Evolutionary conservation across 2,329 filamentous ascomycete species (phyloP).

Genomic region (Penicillium sp.): DNA sequence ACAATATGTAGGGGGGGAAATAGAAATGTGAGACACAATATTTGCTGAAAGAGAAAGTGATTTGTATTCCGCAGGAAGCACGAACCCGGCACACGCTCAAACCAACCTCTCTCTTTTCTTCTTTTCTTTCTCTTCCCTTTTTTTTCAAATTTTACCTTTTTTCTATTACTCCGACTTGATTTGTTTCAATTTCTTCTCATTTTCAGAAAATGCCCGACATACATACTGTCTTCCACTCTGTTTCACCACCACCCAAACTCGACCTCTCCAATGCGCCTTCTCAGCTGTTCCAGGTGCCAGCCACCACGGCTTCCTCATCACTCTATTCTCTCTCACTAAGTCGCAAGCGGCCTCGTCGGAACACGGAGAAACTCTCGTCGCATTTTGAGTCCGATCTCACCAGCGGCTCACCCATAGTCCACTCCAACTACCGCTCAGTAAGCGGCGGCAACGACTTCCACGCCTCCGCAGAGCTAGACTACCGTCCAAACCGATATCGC

Average conservation of each 20-base stretch:
- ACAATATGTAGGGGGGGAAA: conserved; percentile 2
- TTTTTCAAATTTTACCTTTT: conserved; percentile 1
- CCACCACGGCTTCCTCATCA: conserved; percentile 39
- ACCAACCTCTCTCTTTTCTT: conserved; percentile 10
- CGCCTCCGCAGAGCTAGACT: conserved; percentile 38
- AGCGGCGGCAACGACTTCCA: conserved; percentile 28
- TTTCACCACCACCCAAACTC: conserved; percentile 40
- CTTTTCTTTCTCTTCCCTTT: background rate
- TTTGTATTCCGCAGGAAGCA: background rate
- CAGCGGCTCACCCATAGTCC: conserved; percentile 34
- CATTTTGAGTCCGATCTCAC: conserved; percentile 32
- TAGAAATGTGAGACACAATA: conserved; percentile 1
- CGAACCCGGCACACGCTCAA: background rate
- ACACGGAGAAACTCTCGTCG: conserved; percentile 25
- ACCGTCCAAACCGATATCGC: conserved; percentile 45
- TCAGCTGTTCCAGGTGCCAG: conserved; percentile 39
- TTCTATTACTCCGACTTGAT: background rate
- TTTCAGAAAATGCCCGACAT: conserved; percentile 27
- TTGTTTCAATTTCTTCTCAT: background rate
- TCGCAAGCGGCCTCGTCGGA: conserved; percentile 36
- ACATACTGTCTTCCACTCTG: conserved; percentile 34
- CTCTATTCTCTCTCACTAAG: conserved; percentile 37
- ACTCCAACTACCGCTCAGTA: conserved; percentile 40
- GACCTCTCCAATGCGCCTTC: conserved; percentile 40
- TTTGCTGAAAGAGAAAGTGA: background rate